phyloP scores from a whole-genome alignment of 2,329 filamentous ascomycete genomes.

The Epichloe gansuensis region DNA sequence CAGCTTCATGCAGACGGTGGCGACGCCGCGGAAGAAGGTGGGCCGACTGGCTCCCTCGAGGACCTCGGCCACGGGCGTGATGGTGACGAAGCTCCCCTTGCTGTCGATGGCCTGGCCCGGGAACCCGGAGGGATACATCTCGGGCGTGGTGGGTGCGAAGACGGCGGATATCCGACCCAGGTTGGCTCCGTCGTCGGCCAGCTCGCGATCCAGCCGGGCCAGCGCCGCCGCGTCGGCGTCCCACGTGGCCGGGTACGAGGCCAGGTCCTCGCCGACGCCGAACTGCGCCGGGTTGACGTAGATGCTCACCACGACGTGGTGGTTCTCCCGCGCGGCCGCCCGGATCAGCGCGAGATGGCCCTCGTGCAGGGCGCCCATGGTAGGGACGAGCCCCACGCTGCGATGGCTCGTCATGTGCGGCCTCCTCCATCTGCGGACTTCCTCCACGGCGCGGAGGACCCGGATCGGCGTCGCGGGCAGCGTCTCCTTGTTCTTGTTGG shows the following conservation, averaged over 20 bases:
- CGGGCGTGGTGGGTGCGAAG: constrained; percentile 69
- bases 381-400: constrained; percentile 79
- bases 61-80: constrained; percentile 70
- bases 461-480: constrained; percentile 48
- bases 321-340: constrained; percentile 70
- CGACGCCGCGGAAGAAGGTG: constrained; percentile 92
- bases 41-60: constrained; percentile 78
- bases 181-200: constrained; percentile 47
- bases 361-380: constrained; percentile 93
- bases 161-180: constrained; percentile 65
- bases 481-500: constrained; percentile 22
- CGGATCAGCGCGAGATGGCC: constrained; percentile 82
- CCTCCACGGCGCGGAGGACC: constrained; percentile 62
- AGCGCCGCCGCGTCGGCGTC: constrained; percentile 59
- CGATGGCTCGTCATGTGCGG: constrained; percentile 53
- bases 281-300: constrained; percentile 98
- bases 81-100: constrained; percentile 72
- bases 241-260: constrained; percentile 85
- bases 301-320: constrained; percentile 78
- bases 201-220: constrained; percentile 53
- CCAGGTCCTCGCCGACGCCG: constrained; percentile 74
- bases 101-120: constrained; percentile 60
- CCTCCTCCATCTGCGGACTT: constrained; percentile 56
- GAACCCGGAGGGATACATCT: constrained; percentile 79
- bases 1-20: constrained; percentile 85